Percentiles rank a stretch among this genome's conserved stretches.
These are phyloP conservation scores for Chaetomium fimeti DNA, from an alignment of 495 filamentous ascomycete genomes.

Conservation along the genomic window DNA sequence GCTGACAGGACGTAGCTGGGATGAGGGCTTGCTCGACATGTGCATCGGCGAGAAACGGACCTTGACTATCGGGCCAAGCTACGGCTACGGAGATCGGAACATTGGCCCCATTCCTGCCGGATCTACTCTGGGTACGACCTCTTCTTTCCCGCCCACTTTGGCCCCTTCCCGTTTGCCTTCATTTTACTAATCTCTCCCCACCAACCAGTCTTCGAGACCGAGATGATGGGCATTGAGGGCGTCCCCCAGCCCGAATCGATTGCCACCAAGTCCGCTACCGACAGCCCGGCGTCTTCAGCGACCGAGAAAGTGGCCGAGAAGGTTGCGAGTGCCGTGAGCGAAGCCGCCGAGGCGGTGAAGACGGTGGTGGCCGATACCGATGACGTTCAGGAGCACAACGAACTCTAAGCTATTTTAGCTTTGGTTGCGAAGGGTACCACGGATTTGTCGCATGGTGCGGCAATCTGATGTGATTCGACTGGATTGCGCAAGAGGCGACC, in stretches of 20 bases:
- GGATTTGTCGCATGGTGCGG: background rate
- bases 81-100: constrained; percentile 74
- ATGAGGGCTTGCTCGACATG: constrained; percentile 89
- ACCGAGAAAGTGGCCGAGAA: constrained; percentile 46
- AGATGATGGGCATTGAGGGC: constrained; percentile 82
- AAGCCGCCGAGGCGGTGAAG: constrained; percentile 47
- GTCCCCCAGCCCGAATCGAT: constrained; percentile 59
- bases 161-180: background rate
- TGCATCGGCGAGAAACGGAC: constrained; percentile 92
- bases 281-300: constrained; percentile 31
- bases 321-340: constrained; percentile 44
- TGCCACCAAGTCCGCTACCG: constrained; percentile 42
- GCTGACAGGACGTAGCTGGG: constrained; percentile 60
- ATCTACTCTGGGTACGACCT: constrained; percentile 62
- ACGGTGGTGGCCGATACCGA: constrained; percentile 50
- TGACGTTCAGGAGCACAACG: constrained; percentile 53
- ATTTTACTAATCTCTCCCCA: constrained; percentile 29
- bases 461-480: background rate
- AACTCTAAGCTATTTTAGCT: constrained; percentile 40
- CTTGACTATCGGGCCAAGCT: constrained; percentile 83
- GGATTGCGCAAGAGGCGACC: background rate
- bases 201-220: constrained; percentile 78
- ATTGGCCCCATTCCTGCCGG: constrained; percentile 78
- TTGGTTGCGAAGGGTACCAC: background rate
- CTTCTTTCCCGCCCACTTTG: background rate